Percentiles rank a stretch among this genome's conserved stretches.
These are phyloP conservation scores for Podospora bellae-mahoneyi DNA, from an alignment of 495 filamentous ascomycete species.

Conservation along the genomic window DNA sequence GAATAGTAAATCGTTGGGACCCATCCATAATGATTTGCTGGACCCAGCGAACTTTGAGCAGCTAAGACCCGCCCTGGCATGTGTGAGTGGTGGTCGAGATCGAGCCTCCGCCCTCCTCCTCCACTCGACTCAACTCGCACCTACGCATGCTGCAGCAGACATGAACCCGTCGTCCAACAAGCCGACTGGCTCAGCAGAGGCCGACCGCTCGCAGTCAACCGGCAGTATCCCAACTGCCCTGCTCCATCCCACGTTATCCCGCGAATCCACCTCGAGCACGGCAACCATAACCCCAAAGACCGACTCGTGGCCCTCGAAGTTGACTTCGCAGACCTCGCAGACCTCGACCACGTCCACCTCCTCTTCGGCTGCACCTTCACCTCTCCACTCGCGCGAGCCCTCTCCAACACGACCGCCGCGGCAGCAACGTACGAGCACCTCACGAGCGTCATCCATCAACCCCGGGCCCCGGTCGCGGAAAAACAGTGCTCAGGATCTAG, in stretches of 20 bases:
- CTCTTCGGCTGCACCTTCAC: conserved; percentile 48
- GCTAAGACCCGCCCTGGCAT: conserved; percentile 33
- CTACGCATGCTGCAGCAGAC: conserved; percentile 28
- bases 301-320: conserved; percentile 32
- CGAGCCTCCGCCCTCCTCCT: conserved; percentile 23
- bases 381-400: conserved; percentile 47
- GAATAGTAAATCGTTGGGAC: conserved; percentile 20
- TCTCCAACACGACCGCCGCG: conserved; percentile 46
- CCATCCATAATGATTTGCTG: conserved; percentile 29
- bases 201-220: conserved; percentile 16
- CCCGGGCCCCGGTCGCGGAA: conserved; percentile 59
- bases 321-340: conserved; percentile 30
- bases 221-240: conserved; percentile 1
- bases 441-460: conserved; percentile 31
- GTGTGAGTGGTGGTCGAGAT: conserved; percentile 20
- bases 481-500: conserved; percentile 60
- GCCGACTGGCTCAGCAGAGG: conserved; percentile 16
- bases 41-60: conserved; percentile 22
- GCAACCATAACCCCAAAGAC: conserved; percentile 46
- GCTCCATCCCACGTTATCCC: conserved; percentile 29
- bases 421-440: conserved; percentile 25
- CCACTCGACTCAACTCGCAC: conserved; percentile 11
- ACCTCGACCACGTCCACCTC: conserved; percentile 42
- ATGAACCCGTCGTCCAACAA: conserved; percentile 37
- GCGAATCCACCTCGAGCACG: conserved; percentile 38